Conservation (phyloP, 1,139 yeast genomes). For the Saccharomyces hybrid region DNA sequence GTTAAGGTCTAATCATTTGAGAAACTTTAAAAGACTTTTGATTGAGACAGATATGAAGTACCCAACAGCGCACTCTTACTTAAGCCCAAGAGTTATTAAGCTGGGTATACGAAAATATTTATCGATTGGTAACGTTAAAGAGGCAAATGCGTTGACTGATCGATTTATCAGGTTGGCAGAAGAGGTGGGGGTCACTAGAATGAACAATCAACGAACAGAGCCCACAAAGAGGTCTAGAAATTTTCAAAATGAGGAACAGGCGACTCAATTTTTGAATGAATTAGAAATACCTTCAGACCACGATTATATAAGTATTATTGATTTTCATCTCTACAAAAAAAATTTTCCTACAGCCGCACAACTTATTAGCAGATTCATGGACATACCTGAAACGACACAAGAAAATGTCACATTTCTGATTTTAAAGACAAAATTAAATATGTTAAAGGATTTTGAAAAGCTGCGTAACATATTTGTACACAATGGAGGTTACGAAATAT, state of each 20-base stretch:
- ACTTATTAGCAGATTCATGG: constrained; percentile 13
- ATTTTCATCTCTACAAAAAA: constrained; percentile 17
- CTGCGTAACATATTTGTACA: constrained; percentile 11
- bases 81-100: constrained; percentile 19
- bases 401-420: constrained; percentile 7
- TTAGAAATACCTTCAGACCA: constrained; percentile 15
- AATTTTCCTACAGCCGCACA: constrained; percentile 11
- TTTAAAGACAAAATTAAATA: constrained; percentile 15
- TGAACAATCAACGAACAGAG: background rate
- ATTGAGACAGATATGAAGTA: constrained; percentile 15
- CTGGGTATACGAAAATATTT: constrained; percentile 23
- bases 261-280: constrained; percentile 22
- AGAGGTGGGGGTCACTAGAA: constrained; percentile 12
- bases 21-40: constrained; percentile 24
- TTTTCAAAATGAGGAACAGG: constrained; percentile 22
- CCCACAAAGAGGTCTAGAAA: constrained; percentile 1
- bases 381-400: constrained; percentile 7
- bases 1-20: constrained; percentile 27
- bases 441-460: constrained; percentile 16
- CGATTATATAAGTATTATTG: constrained; percentile 19
- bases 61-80: constrained; percentile 10
- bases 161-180: constrained; percentile 16
- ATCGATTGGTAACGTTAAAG: constrained; percentile 10
- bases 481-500: background rate
- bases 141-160: constrained; percentile 15